Percentiles rank a stretch among this genome's conserved stretches.
These are phyloP conservation scores for Mangifera indica DNA, from an alignment of 345 rosid species.

Conservation along the genomic window DNA sequence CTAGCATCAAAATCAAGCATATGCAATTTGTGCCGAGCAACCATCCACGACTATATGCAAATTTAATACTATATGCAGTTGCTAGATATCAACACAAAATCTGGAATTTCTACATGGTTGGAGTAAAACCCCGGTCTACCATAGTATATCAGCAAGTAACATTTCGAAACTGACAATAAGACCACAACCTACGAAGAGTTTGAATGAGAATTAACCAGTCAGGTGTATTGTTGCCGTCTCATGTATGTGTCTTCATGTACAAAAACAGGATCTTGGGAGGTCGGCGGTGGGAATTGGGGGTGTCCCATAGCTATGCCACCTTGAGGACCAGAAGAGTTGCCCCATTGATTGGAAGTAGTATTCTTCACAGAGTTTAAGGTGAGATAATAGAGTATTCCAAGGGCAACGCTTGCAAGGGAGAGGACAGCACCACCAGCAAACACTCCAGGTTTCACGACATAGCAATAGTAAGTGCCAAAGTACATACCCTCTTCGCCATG, in stretches of 20 bases:
- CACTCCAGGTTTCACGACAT: constrained; percentile 78
- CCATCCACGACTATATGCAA: not conserved
- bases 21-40: not conserved
- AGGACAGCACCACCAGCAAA: constrained; percentile 72
- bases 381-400: constrained; percentile 72
- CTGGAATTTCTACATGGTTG: not conserved
- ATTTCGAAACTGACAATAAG: not conserved
- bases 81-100: not conserved
- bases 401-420: constrained; percentile 51
- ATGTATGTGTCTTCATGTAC: constrained; percentile 76
- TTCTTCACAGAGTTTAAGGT: constrained; percentile 46
- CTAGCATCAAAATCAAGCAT: not conserved
- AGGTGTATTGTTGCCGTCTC: constrained; percentile 73
- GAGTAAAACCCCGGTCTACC: not conserved
- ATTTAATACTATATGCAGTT: not conserved
- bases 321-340: constrained; percentile 28
- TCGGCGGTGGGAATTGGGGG: constrained; percentile 59
- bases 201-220: constrained; percentile 18
- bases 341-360: constrained; percentile 21
- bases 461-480: constrained; percentile 59
- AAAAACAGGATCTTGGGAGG: constrained; percentile 61
- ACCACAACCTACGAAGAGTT: not conserved
- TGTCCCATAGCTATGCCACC: constrained; percentile 73
- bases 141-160: not conserved
- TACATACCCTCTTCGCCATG: constrained; percentile 50